Percentiles rank a stretch among this genome's conserved stretches.
Evolutionary conservation across 345 rosid genomes (phyloP).

Genomic region (Salix arbutifolia): DNA sequence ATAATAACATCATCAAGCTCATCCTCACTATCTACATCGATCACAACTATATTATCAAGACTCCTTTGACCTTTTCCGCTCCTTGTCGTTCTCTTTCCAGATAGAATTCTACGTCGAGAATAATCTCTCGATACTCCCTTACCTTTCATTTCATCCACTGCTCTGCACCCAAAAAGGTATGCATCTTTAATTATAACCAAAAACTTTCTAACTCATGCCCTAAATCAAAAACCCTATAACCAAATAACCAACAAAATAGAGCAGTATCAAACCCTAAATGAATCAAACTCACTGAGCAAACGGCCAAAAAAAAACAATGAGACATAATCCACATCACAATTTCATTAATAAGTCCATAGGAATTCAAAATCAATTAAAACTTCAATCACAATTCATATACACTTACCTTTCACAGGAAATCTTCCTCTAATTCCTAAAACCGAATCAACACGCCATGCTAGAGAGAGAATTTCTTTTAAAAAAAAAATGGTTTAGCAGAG

Average conservation of each 20-base stretch:
- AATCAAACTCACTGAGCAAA: neutral
- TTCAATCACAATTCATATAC: neutral
- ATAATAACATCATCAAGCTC: conserved; percentile 44
- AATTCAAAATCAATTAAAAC: neutral
- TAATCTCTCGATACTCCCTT: conserved; percentile 38
- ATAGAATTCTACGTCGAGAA: conserved; percentile 34
- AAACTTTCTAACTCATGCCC: neutral
- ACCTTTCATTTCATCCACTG: conserved; percentile 27
- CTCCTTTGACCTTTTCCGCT: conserved; percentile 33
- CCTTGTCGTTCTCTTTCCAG: conserved; percentile 36
- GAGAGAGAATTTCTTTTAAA: neutral
- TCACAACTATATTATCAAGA: conserved; percentile 45
- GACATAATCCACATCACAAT: neutral
- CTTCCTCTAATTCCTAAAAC: neutral
- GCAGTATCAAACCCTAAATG: too few species aligned
- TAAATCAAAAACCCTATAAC: neutral
- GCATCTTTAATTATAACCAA: too few species aligned
- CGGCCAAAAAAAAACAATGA: neutral
- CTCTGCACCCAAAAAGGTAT: neutral
- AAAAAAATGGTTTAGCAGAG: neutral
- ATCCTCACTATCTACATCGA: conserved; percentile 59
- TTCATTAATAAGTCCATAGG: neutral
- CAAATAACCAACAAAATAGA: neutral
- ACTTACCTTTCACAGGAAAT: neutral
- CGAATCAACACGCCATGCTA: neutral